Evolutionary conservation across 148 eudicot genomes (phyloP).

Genomic region (Nepenthes gracilis): DNA sequence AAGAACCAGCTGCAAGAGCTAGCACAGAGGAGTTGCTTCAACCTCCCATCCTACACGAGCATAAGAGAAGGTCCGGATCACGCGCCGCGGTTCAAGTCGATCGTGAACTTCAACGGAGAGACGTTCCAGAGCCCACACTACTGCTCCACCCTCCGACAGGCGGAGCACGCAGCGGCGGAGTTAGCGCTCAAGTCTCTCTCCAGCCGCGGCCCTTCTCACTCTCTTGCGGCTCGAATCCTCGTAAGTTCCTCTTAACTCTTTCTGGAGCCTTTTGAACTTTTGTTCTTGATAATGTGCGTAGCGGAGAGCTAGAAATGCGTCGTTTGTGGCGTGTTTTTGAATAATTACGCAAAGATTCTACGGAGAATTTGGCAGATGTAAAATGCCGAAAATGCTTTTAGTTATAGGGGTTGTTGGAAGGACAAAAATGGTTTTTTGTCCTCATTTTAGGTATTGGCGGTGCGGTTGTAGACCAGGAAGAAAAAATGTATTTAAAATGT

Average conservation of each 20-base stretch:
- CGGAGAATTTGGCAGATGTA: too few relatives aligned
- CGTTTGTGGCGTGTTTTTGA: too few relatives aligned
- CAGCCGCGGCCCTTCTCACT: constrained; percentile 54
- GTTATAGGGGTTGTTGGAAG: constrained; percentile 1
- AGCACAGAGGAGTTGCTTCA: constrained; percentile 90
- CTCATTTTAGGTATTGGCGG: too few relatives aligned
- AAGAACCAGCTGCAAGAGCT: constrained; percentile 95
- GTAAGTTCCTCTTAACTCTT: constrained; percentile 22
- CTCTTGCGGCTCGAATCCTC: constrained; percentile 77
- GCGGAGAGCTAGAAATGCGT: neutral
- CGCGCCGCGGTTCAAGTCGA: constrained; percentile 79
- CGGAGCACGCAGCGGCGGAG: constrained; percentile 89
- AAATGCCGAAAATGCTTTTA: too few relatives aligned
- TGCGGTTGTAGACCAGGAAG: too few relatives aligned
- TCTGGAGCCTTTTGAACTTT: constrained; percentile 1
- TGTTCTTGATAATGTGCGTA: constrained; percentile 1
- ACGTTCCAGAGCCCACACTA: constrained; percentile 68
- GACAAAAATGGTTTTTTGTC: constrained; percentile 12
- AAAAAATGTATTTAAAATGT: too few relatives aligned
- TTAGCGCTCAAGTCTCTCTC: constrained; percentile 74
- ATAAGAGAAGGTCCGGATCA: constrained; percentile 89
- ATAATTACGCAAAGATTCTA: too few relatives aligned
- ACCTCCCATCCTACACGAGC: constrained; percentile 60
- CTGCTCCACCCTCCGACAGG: constrained; percentile 74
- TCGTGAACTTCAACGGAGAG: constrained; percentile 77